These are phyloP conservation scores for Podila epigama DNA, from an alignment of 192 early-diverging fungal genomes.

Conservation along the genomic window DNA sequence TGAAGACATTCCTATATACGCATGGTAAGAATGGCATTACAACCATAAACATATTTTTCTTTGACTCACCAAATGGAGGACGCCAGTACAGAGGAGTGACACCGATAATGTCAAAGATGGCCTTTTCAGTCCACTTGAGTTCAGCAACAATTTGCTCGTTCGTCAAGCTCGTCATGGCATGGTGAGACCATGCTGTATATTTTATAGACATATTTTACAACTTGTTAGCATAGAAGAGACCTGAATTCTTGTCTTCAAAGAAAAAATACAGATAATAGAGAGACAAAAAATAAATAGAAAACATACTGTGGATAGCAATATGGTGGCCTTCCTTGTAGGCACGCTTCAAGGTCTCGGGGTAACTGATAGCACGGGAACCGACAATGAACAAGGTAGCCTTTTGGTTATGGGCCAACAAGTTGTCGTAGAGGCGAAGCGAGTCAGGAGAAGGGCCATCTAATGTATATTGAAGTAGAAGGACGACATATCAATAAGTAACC, in stretches of 20 bases:
- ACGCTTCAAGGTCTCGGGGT: constrained; percentile 54
- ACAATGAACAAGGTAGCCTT: constrained; percentile 65
- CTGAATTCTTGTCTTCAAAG: too few species aligned
- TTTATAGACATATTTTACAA: too few species aligned
- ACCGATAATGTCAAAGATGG: constrained; percentile 59
- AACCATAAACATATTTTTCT: constrained; percentile 48
- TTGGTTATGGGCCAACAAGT: constrained; percentile 48
- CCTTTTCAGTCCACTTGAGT: constrained; percentile 70
- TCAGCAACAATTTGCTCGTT: constrained; percentile 65
- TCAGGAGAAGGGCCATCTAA: constrained; percentile 59
- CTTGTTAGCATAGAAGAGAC: too few species aligned
- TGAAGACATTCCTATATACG: too few species aligned
- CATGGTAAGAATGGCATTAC: constrained; percentile 35
- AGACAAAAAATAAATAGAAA: too few species aligned
- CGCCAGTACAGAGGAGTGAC: constrained; percentile 62
- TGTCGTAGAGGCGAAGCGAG: constrained; percentile 52
- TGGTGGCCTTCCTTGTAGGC: constrained; percentile 59
- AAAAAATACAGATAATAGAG: too few species aligned
- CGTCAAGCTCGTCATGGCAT: constrained; percentile 54
- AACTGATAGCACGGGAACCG: constrained; percentile 54
- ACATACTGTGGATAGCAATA: constrained; percentile 52
- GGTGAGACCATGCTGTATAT: constrained; percentile 74
- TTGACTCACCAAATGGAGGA: constrained; percentile 51
- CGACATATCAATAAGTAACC: not conserved
- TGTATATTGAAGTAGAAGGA: not conserved